Evolutionary conservation across 1,284 basidiomycete species (phyloP), one percentile per base, ranked within the genome.

Genomic region (Vanrija humicola): DNA sequence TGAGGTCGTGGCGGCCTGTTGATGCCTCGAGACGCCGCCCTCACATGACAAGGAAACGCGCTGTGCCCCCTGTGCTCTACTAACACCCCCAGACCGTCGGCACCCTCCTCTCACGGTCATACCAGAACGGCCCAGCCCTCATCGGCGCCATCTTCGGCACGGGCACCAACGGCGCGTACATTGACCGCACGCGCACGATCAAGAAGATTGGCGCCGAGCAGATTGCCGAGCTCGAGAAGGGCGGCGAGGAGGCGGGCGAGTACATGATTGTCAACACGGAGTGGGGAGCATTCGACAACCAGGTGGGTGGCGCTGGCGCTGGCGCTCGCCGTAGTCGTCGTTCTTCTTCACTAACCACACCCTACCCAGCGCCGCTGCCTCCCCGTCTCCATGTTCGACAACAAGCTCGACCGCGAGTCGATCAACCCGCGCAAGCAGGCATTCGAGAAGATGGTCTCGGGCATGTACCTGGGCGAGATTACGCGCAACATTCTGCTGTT

Each of bases 381-480:
- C 19, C 94, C 92, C 5, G 84, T 87, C 7, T 97, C 95, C 0
- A 84, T 88, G n/a, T 97, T 86, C 68, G 95, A 98, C 78, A 94
- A 90, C 78, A 84, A 88, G 64, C 80, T 98, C 21, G 95, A 98
- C 75, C 86, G 96, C 53, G 84, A 88, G 69, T 91, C 88, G 48
- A 97, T 98, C 76, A 97, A 98, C 69, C 92, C 93, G 50, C 82
- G 86, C 51, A 90, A 86, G 72, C 95, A 98, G 75, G 88, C 89
- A 2, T 98, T 94, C 70, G 96, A 98, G 77, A 98, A 98, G 80
- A 92, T 97, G 80, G 90, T 98, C 64, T 96, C 92, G 3, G 96
- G 96, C 58, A 98, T 98, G 94, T 98, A 98, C 77, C 84, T 98
- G 40, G 95, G 95, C 56, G 95, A 98, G 78, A 85, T 98, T 63